phyloP scores from a whole-genome alignment of 257 asterid genomes.

The Solanum chiquidenum region DNA sequence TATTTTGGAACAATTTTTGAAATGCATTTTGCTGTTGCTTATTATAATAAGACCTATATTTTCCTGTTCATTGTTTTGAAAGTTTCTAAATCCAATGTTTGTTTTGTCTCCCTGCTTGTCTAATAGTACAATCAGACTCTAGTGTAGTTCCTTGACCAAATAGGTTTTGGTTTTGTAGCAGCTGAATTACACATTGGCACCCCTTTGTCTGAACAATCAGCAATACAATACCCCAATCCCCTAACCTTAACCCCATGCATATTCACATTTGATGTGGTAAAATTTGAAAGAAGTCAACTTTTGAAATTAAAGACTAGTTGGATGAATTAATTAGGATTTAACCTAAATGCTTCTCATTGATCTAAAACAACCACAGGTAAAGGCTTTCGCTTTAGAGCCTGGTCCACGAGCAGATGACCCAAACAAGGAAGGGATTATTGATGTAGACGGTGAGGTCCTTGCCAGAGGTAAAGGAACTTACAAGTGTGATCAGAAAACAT shows the following conservation, averaged over 20 bases:
- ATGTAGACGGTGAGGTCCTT: constrained; percentile 44
- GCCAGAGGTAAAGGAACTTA: constrained; percentile 82
- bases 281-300: background rate
- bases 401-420: constrained; percentile 45
- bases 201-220: background rate
- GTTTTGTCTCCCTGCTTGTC: background rate
- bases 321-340: background rate
- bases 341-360: background rate
- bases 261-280: background rate
- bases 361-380: constrained; percentile 44
- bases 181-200: background rate
- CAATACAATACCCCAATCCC: background rate
- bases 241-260: background rate
- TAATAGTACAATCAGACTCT: background rate
- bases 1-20: background rate
- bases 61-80: background rate
- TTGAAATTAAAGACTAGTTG: background rate
- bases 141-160: background rate
- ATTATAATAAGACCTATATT: background rate
- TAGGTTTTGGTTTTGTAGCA: background rate
- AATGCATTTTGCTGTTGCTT: background rate
- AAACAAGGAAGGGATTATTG: constrained; percentile 27
- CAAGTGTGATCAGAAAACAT: constrained; percentile 50
- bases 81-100: background rate
- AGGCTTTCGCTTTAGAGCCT: constrained; percentile 72